Conservation (phyloP, 139 green algal species). For the Ettlia oleoabundans region DNA sequence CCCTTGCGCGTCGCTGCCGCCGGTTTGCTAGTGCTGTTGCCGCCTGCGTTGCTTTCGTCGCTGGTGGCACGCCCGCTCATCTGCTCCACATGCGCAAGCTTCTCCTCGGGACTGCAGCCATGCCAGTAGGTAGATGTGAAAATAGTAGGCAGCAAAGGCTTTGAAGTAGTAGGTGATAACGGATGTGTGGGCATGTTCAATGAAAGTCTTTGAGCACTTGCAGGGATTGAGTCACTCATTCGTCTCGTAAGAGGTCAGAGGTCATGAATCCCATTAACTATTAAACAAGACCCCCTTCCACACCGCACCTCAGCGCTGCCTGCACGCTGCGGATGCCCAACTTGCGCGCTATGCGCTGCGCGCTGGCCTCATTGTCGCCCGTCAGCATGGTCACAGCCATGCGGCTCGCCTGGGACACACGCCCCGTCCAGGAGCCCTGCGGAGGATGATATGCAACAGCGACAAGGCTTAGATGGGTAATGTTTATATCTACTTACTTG, state of each 20-base stretch:
- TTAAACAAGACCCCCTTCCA: too few species aligned
- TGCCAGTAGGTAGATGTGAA: neutral
- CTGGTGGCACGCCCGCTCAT: slow-evolving; percentile 10
- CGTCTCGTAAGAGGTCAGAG: too few species aligned
- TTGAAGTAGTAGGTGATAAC: neutral
- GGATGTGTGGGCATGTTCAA: neutral
- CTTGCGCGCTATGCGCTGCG: slow-evolving; percentile 54
- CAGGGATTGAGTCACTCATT: too few species aligned
- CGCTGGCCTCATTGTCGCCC: slow-evolving; percentile 77
- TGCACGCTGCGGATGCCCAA: slow-evolving; percentile 69
- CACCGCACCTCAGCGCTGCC: slow-evolving; percentile 56
- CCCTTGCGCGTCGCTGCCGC: neutral
- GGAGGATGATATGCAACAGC: too few species aligned
- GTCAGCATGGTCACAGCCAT: slow-evolving; percentile 59
- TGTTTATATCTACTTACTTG: too few species aligned
- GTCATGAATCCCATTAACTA: too few species aligned
- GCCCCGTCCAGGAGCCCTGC: slow-evolving; percentile 34
- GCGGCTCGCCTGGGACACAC: slow-evolving; percentile 4
- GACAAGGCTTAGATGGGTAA: too few species aligned
- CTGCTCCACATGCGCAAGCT: slow-evolving; percentile 60
- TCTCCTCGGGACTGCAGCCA: slow-evolving; percentile 70
- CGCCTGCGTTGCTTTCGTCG: slow-evolving; percentile 17
- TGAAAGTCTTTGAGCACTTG: too few species aligned
- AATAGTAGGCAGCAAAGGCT: neutral
- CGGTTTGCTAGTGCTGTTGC: slow-evolving; percentile 2